Evolutionary conservation across 2,329 filamentous ascomycete genomes (phyloP).

Genomic region (Alternaria infectoria): DNA sequence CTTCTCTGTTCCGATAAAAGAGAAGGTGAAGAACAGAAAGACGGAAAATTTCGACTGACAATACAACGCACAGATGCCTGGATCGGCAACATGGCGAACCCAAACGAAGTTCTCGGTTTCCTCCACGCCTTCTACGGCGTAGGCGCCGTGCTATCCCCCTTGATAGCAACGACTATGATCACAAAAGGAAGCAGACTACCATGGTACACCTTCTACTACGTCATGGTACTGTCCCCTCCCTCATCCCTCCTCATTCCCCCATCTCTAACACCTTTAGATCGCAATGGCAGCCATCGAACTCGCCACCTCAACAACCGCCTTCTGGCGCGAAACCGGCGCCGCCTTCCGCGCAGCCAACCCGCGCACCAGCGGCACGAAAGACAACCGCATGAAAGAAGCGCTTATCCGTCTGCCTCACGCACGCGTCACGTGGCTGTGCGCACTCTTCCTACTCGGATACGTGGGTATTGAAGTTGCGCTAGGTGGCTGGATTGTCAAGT

Average conservation of each 20-base stretch:
- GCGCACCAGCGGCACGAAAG: constrained; percentile 50
- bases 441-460: constrained; percentile 78
- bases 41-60: not conserved
- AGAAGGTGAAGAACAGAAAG: not conserved
- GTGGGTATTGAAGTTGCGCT: constrained; percentile 79
- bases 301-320: constrained; percentile 58
- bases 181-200: constrained; percentile 61
- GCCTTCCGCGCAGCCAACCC: constrained; percentile 62
- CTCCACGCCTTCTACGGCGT: constrained; percentile 75
- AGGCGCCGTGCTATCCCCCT: constrained; percentile 71
- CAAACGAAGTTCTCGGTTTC: constrained; percentile 76
- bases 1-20: not conserved
- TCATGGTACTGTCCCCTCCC: constrained; percentile 63
- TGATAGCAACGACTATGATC: constrained; percentile 76
- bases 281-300: constrained; percentile 64
- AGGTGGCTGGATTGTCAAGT: constrained; percentile 79
- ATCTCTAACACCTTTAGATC: constrained; percentile 47
- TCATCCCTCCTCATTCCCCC: not conserved
- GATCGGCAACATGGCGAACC: constrained; percentile 74
- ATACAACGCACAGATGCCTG: constrained; percentile 50
- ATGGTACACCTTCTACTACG: constrained; percentile 80
- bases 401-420: constrained; percentile 55
- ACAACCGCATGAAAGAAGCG: constrained; percentile 60
- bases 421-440: constrained; percentile 73
- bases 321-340: constrained; percentile 67